Evolutionary conservation across 768 basidiomycete species (phyloP), one percentile per base, ranked within the genome.

Genomic region (Kwoniella europaea): DNA sequence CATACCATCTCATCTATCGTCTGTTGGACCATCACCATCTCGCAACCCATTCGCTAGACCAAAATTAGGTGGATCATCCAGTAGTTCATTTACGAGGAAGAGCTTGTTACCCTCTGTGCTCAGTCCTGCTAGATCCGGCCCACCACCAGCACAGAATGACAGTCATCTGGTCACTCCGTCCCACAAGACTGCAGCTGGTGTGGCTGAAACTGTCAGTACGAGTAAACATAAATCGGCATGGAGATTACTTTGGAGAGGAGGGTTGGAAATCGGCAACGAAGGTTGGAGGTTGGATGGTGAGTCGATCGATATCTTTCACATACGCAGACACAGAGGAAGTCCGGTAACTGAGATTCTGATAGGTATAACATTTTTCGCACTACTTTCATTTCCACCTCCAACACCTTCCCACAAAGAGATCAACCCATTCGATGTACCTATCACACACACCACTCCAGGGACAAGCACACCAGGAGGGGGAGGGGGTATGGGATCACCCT

Each of bases 191-290:
- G 35, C 12, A 6, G 35, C 64, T 27, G 59, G 62, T 4, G 35
- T 35, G 7, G 35, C 35, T 35, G 35, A 35, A 35, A 0, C 6
- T 35, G 69, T 52, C 9, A 68, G 63, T 46, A 18, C 63, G 12
- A 44, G 57, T 0, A 76, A 68, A 53, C 46, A 53, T 42, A 65
- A 68, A 42, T 68, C 75, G 53, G 69, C 69, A 20, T 83, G 81
- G 81, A 70, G 82, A 20, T 57, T 83, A 60, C 67, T 83, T 35
- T 83, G 79, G 79, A 68, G 81, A 41, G 82, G 82, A 13, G 82
- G 79, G 12, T 65, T 83, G 24, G 78, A 82, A 64, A 74, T 83
- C 35, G 82, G 82, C 1, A 57, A 52, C 1, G 78, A 82, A 13
- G 79, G 82, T 24, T 83, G 71, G 62, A 63, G 74, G 24, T 68